Base-by-base conservation (phyloP, 176 grass and related monocot genomes). In the Raddia guianensis region DNA sequence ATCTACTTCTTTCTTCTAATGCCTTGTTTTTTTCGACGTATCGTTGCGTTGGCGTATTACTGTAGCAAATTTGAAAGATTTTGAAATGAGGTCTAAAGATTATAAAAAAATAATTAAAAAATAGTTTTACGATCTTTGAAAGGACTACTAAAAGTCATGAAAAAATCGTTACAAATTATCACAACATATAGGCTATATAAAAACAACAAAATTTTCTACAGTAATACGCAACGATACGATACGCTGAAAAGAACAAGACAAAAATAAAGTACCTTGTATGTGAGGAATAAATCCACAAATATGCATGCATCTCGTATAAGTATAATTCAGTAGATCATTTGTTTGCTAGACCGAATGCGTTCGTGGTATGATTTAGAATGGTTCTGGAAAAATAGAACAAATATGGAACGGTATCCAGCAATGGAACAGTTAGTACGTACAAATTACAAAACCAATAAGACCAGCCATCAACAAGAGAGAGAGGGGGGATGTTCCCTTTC, bases 401-500 rank as follows among this genome's bases (percentile, higher is more conserved):
- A 50, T 42, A 75, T 19, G 13, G 40, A 3, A 40, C 37, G 37
- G 37, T 40, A 1, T 40, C 14, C 9, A 15, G 50, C 20, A 61
- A 49, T n/a, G 14, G 3, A 81, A 53, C 33, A 16, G 52, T 32
- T 65, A 58, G 44, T 21, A 68, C 18, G n/a, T n/a, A 45, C 18
- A 48, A 21, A 50, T 20, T 27, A 27, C 27, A 27, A 27, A 27
- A 27, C 27, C 27, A 27, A 50, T 47, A 32, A 9, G 16, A 68
- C 11, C 60, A 34, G 50, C 9, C 10, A 2, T 61, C 61, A 67
- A 3, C 37, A 19, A 64, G 3, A 21, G 66, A 70, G n/a, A 51
- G 20, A 34, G n/a, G n/a, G 51, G 46, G 45, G 64, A 82, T 3
- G 53, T 15, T 47, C 12, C 12, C 35, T 70, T 68, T 82, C 72